These are phyloP conservation scores for Dendrobium nobile DNA, from an alignment of 106 monocot species.

Conservation along the genomic window DNA sequence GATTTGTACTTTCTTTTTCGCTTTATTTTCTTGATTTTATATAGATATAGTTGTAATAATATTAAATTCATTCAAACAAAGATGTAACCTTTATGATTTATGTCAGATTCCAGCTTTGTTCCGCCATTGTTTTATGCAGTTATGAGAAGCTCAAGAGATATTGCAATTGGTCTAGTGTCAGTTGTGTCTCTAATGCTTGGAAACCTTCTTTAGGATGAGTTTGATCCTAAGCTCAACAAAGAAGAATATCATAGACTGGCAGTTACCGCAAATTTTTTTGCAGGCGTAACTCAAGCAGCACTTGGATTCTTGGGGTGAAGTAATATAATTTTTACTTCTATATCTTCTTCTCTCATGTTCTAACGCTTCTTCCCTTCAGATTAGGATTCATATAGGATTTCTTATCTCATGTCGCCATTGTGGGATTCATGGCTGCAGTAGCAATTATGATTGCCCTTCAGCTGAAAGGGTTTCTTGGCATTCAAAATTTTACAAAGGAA, in stretches of 20 bases:
- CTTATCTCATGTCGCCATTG: conserved; percentile 64
- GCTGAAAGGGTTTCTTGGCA: conserved; percentile 68
- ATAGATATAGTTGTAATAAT: too few species aligned
- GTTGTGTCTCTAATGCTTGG: conserved; percentile 85
- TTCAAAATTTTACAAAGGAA: conserved; percentile 46
- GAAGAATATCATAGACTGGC: conserved; percentile 52
- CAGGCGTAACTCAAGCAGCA: conserved; percentile 70
- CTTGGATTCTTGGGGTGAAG: conserved; percentile 70
- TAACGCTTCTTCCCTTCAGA: conserved; percentile 19
- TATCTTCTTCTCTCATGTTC: not conserved
- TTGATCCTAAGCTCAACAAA: conserved; percentile 41
- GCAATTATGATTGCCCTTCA: conserved; percentile 64
- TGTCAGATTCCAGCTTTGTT: conserved; percentile 77
- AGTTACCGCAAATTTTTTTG: conserved; percentile 93
- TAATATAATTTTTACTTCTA: not conserved
- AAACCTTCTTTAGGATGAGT: conserved; percentile 56
- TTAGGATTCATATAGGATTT: conserved; percentile 58
- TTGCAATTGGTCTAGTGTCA: conserved; percentile 92
- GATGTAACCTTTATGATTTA: not conserved
- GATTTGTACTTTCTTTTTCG: too few species aligned
- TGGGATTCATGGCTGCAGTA: conserved; percentile 85
- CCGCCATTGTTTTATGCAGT: conserved; percentile 77
- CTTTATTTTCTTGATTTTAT: too few species aligned
- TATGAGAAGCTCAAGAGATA: conserved; percentile 91
- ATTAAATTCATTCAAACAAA: too few species aligned